Conservation (phyloP, 2,329 filamentous ascomycete genomes). For the Fonsecaea nubica region DNA sequence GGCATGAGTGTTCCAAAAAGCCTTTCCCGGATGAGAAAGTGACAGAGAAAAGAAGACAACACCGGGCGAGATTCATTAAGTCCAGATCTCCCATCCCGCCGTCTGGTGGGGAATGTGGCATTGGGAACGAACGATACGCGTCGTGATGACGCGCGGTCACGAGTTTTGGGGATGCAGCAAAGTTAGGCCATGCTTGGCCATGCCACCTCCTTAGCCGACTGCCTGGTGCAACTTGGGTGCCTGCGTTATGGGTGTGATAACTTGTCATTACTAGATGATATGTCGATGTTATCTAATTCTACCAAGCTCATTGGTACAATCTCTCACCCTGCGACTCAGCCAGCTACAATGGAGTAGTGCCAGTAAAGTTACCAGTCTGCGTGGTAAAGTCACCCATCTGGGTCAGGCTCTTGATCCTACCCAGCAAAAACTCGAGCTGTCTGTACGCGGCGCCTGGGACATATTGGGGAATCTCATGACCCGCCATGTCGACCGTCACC, state of each 20-base stretch:
- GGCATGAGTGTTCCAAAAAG: slow-evolving; percentile 22
- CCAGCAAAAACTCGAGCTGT: slow-evolving; percentile 77
- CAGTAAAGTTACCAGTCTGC: slow-evolving; percentile 30
- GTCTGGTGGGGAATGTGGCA: background rate
- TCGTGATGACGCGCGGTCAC: slow-evolving; percentile 14
- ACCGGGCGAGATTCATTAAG: background rate
- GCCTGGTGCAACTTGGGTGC: too few relatives aligned
- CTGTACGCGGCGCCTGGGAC: slow-evolving; percentile 71
- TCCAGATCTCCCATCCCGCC: background rate
- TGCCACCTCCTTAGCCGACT: too few relatives aligned
- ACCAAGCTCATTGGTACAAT: background rate
- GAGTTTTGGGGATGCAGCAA: background rate
- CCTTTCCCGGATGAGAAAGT: background rate
- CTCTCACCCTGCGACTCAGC: background rate
- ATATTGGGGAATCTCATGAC: slow-evolving; percentile 64
- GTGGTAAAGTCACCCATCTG: slow-evolving; percentile 33
- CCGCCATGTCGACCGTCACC: slow-evolving; percentile 38
- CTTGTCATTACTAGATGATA: too few relatives aligned
- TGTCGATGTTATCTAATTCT: too few relatives aligned
- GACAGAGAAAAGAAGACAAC: background rate
- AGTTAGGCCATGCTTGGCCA: too few relatives aligned
- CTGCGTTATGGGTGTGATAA: background rate
- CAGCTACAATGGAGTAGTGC: slow-evolving; percentile 21
- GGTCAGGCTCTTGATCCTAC: slow-evolving; percentile 54
- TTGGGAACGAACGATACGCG: background rate